Evolutionary conservation across 768 basidiomycete species (phyloP), one percentile per base, ranked within the genome.

Genomic region (Leucocoprinus sp.): DNA sequence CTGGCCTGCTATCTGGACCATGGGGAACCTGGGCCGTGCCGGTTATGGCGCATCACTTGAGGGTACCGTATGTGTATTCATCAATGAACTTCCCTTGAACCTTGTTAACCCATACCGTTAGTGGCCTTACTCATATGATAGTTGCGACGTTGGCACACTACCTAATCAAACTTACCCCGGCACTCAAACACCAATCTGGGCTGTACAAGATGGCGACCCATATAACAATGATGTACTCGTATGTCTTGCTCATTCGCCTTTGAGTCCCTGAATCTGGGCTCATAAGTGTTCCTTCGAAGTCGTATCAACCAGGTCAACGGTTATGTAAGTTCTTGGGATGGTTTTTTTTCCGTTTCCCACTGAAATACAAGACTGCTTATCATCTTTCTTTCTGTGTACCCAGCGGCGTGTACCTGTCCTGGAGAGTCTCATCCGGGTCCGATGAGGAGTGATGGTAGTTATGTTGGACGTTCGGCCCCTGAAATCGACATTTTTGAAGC

Each of bases 1-100:
- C 50, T 96, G 92, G 93, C 93, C 95, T 44, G 92, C 64, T 43
- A 19, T 44, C 15, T 89, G 86, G 86, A 78, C 82, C 4, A 74
- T 89, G 76, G 87, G 87, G 2, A 90, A 90, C 55, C 55, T 78
- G 50, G 75, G 74, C 59, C 62, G 68, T 63, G 29, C 37, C 8
- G 51, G 48, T 2, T 43, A 43, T 21, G 48, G 51, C 33, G 48
- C 36, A 14, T 37, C 39, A n/a, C 18, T 49, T 0, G 86, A 97
- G 52, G 95, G 84, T 31, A 72, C 76, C 72, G 50, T 52, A 36
- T n/a, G 45, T 46, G 5, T 1, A 6, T 39, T 4, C 8, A 4
- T n/a, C n/a, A n/a, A n/a, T n/a, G 21, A 12, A 15, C 37, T 18
- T 24, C 6, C 33, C 15, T 17, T 9, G 6, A 37, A 9, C 4